Conservation (phyloP, 257 asterid species). For the Avicennia marina region DNA sequence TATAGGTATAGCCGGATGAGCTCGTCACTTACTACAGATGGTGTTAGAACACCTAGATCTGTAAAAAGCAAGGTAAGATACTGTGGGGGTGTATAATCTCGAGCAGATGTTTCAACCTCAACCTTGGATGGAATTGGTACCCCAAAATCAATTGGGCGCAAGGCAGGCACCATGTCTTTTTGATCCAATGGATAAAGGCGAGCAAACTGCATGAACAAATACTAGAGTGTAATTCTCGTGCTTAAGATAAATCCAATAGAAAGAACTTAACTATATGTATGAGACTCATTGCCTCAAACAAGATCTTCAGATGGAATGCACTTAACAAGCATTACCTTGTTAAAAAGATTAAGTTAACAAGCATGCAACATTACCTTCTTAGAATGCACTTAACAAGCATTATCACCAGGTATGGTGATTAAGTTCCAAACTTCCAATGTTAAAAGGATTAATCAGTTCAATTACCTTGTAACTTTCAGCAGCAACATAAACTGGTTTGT, state of each 20-base stretch:
- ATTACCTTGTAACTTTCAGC: constrained; percentile 94
- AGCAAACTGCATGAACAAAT: constrained; percentile 59
- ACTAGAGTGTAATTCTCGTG: constrained; percentile 2
- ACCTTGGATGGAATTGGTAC: constrained; percentile 91
- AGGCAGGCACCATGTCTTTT: constrained; percentile 89
- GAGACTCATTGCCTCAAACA: background rate
- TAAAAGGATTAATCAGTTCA: background rate
- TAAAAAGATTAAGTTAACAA: too few relatives aligned
- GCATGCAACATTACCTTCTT: too few relatives aligned
- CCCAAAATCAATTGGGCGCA: constrained; percentile 86
- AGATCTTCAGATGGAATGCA: background rate
- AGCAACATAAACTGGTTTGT: constrained; percentile 88
- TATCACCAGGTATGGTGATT: background rate
- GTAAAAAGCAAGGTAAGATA: constrained; percentile 79
- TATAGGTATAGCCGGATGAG: constrained; percentile 76
- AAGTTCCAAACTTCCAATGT: background rate
- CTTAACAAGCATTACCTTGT: background rate
- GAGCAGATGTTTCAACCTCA: constrained; percentile 91
- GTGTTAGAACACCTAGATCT: constrained; percentile 87
- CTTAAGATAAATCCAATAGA: background rate
- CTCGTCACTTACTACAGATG: constrained; percentile 90
- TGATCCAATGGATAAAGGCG: constrained; percentile 88
- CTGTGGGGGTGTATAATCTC: constrained; percentile 92
- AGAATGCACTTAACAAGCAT: background rate
- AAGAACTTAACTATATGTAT: background rate